Evolutionary conservation across 73 alveolate species (phyloP).

Genomic region (Breviolum minutum): DNA sequence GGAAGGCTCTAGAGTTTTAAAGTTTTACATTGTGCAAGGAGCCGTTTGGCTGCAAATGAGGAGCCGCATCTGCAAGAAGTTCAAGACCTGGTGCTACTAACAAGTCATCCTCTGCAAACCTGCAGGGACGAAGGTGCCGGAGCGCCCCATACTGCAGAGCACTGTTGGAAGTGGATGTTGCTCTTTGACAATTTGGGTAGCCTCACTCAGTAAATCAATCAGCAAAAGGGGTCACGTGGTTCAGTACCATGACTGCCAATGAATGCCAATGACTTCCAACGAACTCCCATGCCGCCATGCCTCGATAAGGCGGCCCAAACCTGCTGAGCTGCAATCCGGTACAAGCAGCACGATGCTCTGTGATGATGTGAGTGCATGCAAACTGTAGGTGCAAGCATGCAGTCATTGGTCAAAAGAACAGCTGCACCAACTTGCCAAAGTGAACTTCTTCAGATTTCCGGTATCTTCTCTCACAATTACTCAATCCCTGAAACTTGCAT

Average conservation of each 20-base stretch:
- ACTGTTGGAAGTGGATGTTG: not conserved
- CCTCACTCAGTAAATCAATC: too few relatives aligned
- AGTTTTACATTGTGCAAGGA: not conserved
- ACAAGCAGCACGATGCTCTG: too few relatives aligned
- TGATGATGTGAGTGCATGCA: too few relatives aligned
- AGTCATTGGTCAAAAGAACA: not conserved
- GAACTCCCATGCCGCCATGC: not conserved
- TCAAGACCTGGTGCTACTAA: constrained; percentile 58
- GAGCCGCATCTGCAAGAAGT: constrained; percentile 46
- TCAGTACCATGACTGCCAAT: too few relatives aligned
- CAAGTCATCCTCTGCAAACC: constrained; percentile 86
- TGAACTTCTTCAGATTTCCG: too few relatives aligned
- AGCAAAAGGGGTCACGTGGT: too few relatives aligned
- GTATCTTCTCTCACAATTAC: too few relatives aligned
- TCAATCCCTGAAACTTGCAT: too few relatives aligned
- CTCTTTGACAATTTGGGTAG: too few relatives aligned
- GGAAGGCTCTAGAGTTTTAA: not conserved
- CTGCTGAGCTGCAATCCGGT: not conserved
- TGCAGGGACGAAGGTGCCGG: not conserved
- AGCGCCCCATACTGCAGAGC: not conserved
- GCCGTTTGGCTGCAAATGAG: not conserved
- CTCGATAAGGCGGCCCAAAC: constrained; percentile 10
- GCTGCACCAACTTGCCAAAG: not conserved
- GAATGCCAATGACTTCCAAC: too few relatives aligned
- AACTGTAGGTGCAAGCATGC: too few relatives aligned